Evolutionary conservation across 2,329 filamentous ascomycete genomes (phyloP).

Genomic region (Aspergillus terreus): DNA sequence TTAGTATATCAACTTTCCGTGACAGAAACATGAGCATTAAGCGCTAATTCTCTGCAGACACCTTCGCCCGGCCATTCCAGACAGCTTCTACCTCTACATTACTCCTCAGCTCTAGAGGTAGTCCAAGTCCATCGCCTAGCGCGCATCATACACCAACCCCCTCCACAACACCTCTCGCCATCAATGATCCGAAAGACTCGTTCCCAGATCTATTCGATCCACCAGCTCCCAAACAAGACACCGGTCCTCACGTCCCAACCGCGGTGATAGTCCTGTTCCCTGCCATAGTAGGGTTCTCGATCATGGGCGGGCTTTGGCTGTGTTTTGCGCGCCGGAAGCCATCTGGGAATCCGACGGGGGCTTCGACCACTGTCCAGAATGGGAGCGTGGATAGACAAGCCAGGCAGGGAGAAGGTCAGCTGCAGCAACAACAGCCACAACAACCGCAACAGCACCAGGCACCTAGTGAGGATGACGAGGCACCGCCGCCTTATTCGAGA

Average conservation of each 20-base stretch:
- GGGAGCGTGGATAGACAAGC: background rate
- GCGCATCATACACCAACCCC: background rate
- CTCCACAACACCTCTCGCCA: background rate
- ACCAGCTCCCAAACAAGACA: background rate
- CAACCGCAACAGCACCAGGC: background rate
- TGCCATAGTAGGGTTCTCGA: background rate
- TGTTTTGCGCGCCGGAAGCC: background rate
- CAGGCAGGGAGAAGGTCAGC: background rate
- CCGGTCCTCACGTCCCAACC: background rate
- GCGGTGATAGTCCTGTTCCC: background rate
- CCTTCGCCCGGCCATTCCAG: background rate
- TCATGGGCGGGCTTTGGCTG: background rate
- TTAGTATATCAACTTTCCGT: background rate
- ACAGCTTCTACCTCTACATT: background rate
- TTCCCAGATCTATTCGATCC: background rate
- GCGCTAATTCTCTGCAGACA: background rate
- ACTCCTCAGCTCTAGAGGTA: background rate
- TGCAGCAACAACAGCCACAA: too few species aligned
- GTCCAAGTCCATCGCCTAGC: background rate
- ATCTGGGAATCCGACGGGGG: background rate
- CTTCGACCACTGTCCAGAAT: background rate
- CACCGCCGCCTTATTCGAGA: background rate
- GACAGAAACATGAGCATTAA: background rate
- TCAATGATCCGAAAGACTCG: background rate
- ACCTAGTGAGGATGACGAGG: background rate